phyloP scores from a whole-genome alignment of 169 alveolate genomes.

The Eimeria praecox region DNA sequence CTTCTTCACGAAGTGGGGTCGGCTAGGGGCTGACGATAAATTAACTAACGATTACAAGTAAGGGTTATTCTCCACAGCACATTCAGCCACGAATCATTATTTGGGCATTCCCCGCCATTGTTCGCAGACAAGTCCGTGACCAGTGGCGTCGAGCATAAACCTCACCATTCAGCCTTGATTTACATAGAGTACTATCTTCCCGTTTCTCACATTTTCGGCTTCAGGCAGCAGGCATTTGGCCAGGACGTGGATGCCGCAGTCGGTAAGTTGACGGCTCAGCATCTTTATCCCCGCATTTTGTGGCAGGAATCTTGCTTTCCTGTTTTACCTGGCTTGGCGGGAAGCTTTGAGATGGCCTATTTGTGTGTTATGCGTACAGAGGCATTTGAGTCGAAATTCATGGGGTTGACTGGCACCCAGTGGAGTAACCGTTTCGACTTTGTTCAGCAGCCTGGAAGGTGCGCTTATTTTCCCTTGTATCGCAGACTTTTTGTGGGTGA shows the following conservation, averaged over 20 bases:
- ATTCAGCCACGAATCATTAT: background rate
- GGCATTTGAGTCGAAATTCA: conserved; percentile 77
- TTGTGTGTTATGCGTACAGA: conserved; percentile 15
- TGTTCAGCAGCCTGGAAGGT: conserved; percentile 83
- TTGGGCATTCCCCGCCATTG: background rate
- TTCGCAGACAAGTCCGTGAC: background rate
- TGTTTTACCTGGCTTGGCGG: background rate
- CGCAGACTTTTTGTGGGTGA: background rate
- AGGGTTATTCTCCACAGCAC: background rate
- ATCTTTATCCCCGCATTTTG: background rate
- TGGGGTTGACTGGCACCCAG: conserved; percentile 74
- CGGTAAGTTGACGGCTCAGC: conserved; percentile 32
- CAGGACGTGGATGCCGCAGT: conserved; percentile 69
- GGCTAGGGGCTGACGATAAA: conserved; percentile 83
- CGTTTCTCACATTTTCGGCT: background rate
- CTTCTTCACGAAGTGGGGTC: conserved; percentile 82
- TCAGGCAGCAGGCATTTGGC: conserved; percentile 69
- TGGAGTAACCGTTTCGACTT: conserved; percentile 71
- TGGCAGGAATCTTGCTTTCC: background rate
- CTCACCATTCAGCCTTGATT: background rate
- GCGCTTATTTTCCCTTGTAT: background rate
- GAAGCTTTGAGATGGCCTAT: background rate
- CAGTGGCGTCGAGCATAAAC: background rate
- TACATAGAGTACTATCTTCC: background rate
- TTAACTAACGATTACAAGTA: conserved; percentile 77